Evolutionary conservation across 2,329 filamentous ascomycete species (phyloP), one percentile per base, ranked within the genome.

Genomic region (Epichloe typhina): DNA sequence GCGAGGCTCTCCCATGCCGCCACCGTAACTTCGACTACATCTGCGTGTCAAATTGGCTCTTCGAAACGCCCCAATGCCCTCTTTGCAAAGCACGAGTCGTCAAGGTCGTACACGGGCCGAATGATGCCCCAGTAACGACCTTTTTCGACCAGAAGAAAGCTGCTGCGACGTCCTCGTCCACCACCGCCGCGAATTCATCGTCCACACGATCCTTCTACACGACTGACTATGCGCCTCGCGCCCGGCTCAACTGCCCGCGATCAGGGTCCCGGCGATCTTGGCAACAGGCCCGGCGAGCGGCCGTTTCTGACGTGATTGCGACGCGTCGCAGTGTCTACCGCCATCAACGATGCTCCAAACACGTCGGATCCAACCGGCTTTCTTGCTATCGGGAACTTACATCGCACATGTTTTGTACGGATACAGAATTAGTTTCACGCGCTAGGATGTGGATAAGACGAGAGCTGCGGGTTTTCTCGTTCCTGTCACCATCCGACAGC

Each of bases 1-100:
- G 86, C 55, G 73, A 83, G 47, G 79, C 86, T 7, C 70, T 76
- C 19, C 89, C 90, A 7, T 97, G 90, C 71, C 76, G 79, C 41
- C 90, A 97, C 70, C 69, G 73, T 52, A 80, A 82, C 57, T 95
- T 94, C 64, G 89, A 96, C 71, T 94, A 89, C 62, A 65, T 88
- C 12, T 97, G 90, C 65, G 76, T 95, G 5, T 69, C 83, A 21
- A 89, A 77, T 66, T 96, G 91, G 90, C 72, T 95, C 5, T 76
- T 88, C 57, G 73, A 85, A 55, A 77, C 79, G 9, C 73, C 82
- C 0, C 77, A 73, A 46, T 96, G 90, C 61, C 90, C 91, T 17
- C 72, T 96, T 49, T 97, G 90, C 78, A 83, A 82, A 54, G 61
- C 71, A 4, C 56, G 61, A 40, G 71, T 82, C 37, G 59, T 63